These are phyloP conservation scores for Ensete ventricosum DNA, from an alignment of 176 grass and related monocot genomes.

Conservation along the genomic window DNA sequence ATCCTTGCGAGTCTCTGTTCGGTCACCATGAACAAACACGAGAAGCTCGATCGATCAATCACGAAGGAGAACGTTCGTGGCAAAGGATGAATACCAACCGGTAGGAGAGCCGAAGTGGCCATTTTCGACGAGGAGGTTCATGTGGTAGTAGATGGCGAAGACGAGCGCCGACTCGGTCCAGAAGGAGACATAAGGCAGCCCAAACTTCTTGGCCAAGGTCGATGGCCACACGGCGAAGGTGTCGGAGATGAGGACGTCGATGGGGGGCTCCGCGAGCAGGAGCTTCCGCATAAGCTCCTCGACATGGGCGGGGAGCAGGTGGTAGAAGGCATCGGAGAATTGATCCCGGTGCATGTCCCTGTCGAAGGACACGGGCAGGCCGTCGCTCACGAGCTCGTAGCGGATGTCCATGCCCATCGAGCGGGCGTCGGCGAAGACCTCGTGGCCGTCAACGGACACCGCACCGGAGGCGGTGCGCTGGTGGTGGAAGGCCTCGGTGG, in stretches of 20 bases:
- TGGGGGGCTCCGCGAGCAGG: constrained; percentile 18
- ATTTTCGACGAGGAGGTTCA: constrained; percentile 37
- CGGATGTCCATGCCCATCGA: constrained; percentile 27
- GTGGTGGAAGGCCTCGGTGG: constrained; percentile 52
- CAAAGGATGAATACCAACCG: no score
- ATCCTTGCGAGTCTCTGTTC: constrained; percentile 54
- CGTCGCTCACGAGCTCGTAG: constrained; percentile 56
- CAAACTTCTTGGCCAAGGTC: constrained; percentile 32
- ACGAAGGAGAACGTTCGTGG: neutral
- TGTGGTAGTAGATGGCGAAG: constrained; percentile 53
- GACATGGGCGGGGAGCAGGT: constrained; percentile 47
- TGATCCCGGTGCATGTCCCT: constrained; percentile 45
- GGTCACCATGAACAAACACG: neutral
- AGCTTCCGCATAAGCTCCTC: constrained; percentile 59
- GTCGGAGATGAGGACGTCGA: constrained; percentile 48
- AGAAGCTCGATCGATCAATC: neutral
- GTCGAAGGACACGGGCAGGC: constrained; percentile 42
- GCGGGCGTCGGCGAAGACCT: constrained; percentile 29
- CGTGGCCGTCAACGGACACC: neutral
- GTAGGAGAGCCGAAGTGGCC: constrained; percentile 41
- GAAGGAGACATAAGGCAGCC: constrained; percentile 11
- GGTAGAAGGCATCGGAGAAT: constrained; percentile 40
- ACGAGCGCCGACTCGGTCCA: constrained; percentile 50
- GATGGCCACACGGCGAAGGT: constrained; percentile 69
- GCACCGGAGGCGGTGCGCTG: constrained; percentile 19